Conservation (phyloP, 2,329 filamentous ascomycete genomes). For the Fulvia fulva region DNA sequence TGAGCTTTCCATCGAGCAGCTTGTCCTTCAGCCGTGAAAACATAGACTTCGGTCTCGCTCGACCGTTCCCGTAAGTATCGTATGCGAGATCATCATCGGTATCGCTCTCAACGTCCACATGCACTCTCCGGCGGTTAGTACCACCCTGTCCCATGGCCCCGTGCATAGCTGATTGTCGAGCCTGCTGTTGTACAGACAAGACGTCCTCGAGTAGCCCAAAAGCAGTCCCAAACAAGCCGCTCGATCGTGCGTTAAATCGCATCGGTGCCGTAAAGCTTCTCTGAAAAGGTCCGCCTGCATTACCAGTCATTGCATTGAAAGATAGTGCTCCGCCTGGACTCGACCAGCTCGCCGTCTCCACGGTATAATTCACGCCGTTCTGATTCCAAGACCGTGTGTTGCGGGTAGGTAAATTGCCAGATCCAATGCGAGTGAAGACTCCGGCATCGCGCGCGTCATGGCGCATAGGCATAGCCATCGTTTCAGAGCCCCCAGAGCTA, state of each 20-base stretch:
- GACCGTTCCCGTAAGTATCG: conserved; percentile 6
- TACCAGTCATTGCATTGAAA: conserved; percentile 25
- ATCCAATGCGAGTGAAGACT: conserved; percentile 14
- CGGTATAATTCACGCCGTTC: conserved; percentile 27
- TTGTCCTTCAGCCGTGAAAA: conserved; percentile 24
- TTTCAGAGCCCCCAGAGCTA: not conserved
- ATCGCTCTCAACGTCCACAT: conserved; percentile 12
- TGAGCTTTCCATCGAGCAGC: conserved; percentile 18
- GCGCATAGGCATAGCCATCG: conserved; percentile 4
- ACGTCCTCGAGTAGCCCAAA: conserved; percentile 26
- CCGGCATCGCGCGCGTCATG: conserved; percentile 14
- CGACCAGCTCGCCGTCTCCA: conserved; percentile 26
- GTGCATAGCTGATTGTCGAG: conserved; percentile 10
- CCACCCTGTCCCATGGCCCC: conserved; percentile 4
- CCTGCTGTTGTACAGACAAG: conserved; percentile 20
- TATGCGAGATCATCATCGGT: conserved; percentile 22
- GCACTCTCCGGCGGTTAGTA: conserved; percentile 2
- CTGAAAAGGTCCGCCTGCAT: conserved; percentile 10
- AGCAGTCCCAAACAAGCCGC: conserved; percentile 26
- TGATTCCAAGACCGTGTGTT: conserved; percentile 26
- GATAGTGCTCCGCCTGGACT: conserved; percentile 21
- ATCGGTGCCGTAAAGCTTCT: conserved; percentile 15
- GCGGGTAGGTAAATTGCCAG: conserved; percentile 10
- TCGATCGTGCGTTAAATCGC: conserved; percentile 5
- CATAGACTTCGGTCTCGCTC: conserved; percentile 17